Evolutionary conservation across 2,329 filamentous ascomycete species (phyloP).

Genomic region (Lasiodiplodia citricola): DNA sequence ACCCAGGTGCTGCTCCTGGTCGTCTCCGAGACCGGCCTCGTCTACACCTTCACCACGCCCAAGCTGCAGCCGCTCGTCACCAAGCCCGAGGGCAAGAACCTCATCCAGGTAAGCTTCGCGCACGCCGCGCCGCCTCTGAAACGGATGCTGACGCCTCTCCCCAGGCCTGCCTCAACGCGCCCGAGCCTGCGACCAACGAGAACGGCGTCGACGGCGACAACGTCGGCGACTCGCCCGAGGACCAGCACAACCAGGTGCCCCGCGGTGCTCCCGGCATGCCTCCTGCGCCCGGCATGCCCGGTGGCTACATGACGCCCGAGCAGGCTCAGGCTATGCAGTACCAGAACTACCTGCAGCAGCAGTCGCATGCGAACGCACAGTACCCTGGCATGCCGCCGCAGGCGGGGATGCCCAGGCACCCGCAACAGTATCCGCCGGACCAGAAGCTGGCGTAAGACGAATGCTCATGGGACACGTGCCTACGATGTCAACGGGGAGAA

Average conservation of each 20-base stretch:
- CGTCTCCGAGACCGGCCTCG: slow-evolving; percentile 94
- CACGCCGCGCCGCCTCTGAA: slow-evolving; percentile 13
- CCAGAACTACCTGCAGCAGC: slow-evolving; percentile 78
- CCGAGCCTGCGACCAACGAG: slow-evolving; percentile 80
- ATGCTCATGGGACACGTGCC: slow-evolving; percentile 16
- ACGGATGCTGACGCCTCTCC: slow-evolving; percentile 29
- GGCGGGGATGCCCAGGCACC: slow-evolving; percentile 69
- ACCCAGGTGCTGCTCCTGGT: slow-evolving; percentile 96
- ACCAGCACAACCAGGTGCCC: slow-evolving; percentile 79
- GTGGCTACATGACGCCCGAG: slow-evolving; percentile 68
- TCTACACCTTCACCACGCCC: slow-evolving; percentile 98
- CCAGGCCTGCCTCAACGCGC: slow-evolving; percentile 94
- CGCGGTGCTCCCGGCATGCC: slow-evolving; percentile 73
- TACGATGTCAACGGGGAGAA: slow-evolving; percentile 24
- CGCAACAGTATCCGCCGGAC: slow-evolving; percentile 70
- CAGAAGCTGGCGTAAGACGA: slow-evolving; percentile 44
- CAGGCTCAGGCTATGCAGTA: slow-evolving; percentile 73
- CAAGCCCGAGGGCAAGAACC: slow-evolving; percentile 98
- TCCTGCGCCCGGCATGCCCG: slow-evolving; percentile 67
- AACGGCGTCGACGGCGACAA: slow-evolving; percentile 58
- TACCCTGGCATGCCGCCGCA: slow-evolving; percentile 77
- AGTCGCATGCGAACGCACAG: slow-evolving; percentile 64
- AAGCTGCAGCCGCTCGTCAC: slow-evolving; percentile 98
- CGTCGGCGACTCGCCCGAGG: slow-evolving; percentile 85
- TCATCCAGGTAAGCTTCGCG: slow-evolving; percentile 80